Evolutionary conservation across 192 early-diverging fungal species (phyloP).

Genomic region (Mortierella claussenii): DNA sequence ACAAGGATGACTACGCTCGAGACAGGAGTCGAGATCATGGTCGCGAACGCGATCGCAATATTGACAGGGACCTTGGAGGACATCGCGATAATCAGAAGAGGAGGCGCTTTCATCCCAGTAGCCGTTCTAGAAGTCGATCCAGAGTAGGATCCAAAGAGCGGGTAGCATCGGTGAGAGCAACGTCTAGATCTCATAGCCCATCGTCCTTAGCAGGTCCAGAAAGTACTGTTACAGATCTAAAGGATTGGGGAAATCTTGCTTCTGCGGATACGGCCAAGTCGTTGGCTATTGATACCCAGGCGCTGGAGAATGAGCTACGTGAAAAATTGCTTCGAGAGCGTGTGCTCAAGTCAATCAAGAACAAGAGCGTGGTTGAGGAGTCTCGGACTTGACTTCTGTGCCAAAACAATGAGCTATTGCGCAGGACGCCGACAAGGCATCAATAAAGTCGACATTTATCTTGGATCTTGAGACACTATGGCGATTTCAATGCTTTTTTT

Average conservation of each 20-base stretch:
- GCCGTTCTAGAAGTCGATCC: conserved; percentile 15
- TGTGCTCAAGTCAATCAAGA: conserved; percentile 41
- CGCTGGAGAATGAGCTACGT: conserved; percentile 35
- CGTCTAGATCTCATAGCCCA: conserved; percentile 22
- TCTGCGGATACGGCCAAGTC: not conserved
- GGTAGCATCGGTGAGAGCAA: not conserved
- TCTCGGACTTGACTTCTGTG: no score
- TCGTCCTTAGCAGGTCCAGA: not conserved
- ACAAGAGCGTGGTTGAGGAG: conserved; percentile 10
- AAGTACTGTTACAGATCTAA: no score
- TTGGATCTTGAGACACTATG: no score
- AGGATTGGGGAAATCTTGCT: no score
- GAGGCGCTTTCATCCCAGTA: conserved; percentile 10
- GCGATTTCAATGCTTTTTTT: no score
- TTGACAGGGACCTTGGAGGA: conserved; percentile 4
- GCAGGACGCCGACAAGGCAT: no score
- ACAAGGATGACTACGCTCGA: conserved; percentile 16
- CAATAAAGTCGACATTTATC: no score
- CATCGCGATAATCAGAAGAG: conserved; percentile 24
- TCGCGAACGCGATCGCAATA: conserved; percentile 20
- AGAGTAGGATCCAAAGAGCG: conserved; percentile 8
- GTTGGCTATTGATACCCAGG: conserved; percentile 1
- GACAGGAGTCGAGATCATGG: conserved; percentile 25
- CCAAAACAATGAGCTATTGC: not conserved
- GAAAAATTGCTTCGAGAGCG: conserved; percentile 44